Percentiles rank a stretch among this genome's conserved stretches.
These are phyloP conservation scores for Populus hybrid DNA, from an alignment of 441 rosid genomes.

Conservation along the genomic window DNA sequence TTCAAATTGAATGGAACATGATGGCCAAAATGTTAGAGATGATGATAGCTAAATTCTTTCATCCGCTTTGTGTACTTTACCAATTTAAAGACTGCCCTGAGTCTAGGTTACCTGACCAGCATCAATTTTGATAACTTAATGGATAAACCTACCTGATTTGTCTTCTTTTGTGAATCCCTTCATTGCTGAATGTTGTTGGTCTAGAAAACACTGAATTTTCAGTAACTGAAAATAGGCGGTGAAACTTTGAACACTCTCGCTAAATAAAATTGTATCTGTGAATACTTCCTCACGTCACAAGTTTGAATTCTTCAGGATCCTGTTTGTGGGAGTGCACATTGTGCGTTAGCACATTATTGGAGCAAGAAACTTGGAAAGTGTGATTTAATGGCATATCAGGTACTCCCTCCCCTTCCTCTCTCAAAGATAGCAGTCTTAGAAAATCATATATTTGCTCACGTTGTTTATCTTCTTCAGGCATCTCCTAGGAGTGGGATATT, in stretches of 20 bases:
- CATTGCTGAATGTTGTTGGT: background rate
- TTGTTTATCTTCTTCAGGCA: constrained; percentile 38
- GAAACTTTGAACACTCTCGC: background rate
- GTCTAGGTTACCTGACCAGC: background rate
- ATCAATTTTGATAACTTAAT: background rate
- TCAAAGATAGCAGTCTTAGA: background rate
- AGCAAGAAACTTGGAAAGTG: constrained; percentile 57
- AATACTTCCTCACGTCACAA: background rate
- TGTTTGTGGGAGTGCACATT: constrained; percentile 72
- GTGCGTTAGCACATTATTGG: constrained; percentile 71
- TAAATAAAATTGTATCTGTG: background rate
- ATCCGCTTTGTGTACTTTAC: background rate
- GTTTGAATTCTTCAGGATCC: constrained; percentile 51
- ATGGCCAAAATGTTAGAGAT: background rate
- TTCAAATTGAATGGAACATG: background rate
- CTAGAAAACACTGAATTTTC: too few relatives aligned
- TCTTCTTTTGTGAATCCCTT: background rate
- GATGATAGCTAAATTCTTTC: background rate
- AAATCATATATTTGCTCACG: background rate
- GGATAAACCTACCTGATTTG: too few relatives aligned
- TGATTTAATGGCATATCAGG: constrained; percentile 56
- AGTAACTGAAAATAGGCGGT: too few relatives aligned
- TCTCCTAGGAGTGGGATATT: constrained; percentile 65
- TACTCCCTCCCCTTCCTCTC: constrained; percentile 11
- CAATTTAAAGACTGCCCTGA: background rate